Percentiles rank a stretch among this genome's conserved stretches.
phyloP scores from a whole-genome alignment of 108 stramenopile species.

The Nitzschia palea region DNA sequence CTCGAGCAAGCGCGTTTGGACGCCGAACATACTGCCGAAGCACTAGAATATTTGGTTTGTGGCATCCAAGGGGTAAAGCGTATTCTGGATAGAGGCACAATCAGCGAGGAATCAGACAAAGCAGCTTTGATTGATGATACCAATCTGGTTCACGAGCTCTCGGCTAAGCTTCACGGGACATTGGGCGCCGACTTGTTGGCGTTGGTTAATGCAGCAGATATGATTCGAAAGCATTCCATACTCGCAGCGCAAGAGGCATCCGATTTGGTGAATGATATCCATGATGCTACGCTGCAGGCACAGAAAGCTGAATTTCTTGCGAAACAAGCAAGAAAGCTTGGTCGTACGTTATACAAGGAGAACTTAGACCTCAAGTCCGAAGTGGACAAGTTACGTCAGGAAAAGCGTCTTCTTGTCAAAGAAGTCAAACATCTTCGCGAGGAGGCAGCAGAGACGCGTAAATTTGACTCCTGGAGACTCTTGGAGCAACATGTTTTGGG shows the following conservation, averaged over 20 bases:
- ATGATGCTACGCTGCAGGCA: constrained; percentile 5
- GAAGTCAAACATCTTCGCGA: constrained; percentile 20
- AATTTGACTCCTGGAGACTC: constrained; percentile 22
- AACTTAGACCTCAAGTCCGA: constrained; percentile 11
- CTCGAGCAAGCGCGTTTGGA: constrained; percentile 5
- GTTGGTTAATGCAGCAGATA: constrained; percentile 20
- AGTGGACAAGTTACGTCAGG: constrained; percentile 3
- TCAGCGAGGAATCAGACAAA: background rate
- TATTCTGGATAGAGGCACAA: constrained; percentile 14
- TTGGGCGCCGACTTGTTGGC: constrained; percentile 20
- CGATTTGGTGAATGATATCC: background rate
- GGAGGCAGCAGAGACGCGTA: background rate
- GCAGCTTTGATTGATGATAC: background rate
- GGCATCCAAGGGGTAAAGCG: constrained; percentile 25
- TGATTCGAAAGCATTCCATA: constrained; percentile 4
- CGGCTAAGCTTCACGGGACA: background rate
- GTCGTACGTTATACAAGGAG: constrained; percentile 7
- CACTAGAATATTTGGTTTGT: constrained; percentile 16
- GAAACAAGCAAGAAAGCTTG: background rate
- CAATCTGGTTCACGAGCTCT: background rate
- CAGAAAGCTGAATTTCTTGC: background rate
- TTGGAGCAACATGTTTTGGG: constrained; percentile 3
- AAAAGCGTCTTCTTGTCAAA: constrained; percentile 10
- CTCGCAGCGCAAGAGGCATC: constrained; percentile 1
- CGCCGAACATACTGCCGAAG: constrained; percentile 10